A percentile compares a stretch with the other conserved stretches of the same genome.
These are phyloP conservation scores for Tolypocladium tundrense DNA, from an alignment of 2,329 filamentous ascomycete genomes.

Conservation along the genomic window DNA sequence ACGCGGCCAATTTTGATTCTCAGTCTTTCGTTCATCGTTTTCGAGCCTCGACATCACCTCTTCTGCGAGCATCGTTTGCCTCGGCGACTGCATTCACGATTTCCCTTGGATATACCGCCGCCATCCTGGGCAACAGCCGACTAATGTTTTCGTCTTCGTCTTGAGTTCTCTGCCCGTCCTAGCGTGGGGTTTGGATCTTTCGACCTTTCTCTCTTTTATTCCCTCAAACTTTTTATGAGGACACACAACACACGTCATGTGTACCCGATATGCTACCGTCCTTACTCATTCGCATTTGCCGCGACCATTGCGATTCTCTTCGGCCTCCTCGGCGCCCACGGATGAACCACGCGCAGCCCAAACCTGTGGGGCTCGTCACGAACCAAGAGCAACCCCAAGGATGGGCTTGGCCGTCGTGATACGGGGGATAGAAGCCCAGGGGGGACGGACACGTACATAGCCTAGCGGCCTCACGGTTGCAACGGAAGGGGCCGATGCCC, in stretches of 20 bases:
- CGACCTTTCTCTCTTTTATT: neutral
- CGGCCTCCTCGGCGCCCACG: neutral
- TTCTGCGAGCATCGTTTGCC: neutral
- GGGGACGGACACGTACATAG: constrained; percentile 1
- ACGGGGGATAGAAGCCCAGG: too few species aligned
- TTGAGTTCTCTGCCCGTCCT: neutral
- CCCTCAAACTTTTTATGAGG: neutral
- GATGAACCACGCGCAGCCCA: neutral
- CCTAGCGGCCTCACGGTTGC: neutral
- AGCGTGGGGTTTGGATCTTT: constrained; percentile 2
- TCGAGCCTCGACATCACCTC: neutral
- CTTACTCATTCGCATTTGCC: neutral
- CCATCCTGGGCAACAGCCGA: neutral
- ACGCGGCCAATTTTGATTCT: constrained; percentile 3
- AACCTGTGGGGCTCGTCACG: neutral
- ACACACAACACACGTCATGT: constrained; percentile 12
- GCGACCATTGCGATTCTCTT: neutral
- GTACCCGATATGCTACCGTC: constrained; percentile 17
- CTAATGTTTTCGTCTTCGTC: neutral
- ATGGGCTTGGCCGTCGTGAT: neutral
- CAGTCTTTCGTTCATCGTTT: neutral
- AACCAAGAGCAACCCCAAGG: neutral
- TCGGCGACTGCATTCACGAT: neutral
- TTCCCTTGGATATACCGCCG: neutral
- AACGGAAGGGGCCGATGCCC: neutral